Percentiles rank a stretch among this genome's conserved stretches.
Conservation (phyloP, 805 yeast species). For the Zygosaccharomyces siamensis region DNA sequence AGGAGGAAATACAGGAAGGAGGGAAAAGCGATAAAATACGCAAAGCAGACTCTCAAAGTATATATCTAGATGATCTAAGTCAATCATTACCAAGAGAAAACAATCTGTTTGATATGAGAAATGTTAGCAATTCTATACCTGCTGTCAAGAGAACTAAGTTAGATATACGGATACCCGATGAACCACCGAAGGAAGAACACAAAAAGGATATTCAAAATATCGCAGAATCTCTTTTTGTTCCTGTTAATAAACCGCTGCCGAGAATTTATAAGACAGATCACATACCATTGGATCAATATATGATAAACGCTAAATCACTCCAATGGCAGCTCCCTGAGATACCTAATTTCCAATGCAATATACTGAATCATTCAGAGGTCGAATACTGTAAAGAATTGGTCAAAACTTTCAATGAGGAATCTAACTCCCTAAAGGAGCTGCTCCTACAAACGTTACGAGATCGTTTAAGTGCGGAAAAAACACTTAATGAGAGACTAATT, state of each 20-base stretch:
- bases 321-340: slow-evolving; percentile 16
- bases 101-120: slow-evolving; percentile 23
- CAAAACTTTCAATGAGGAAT: slow-evolving; percentile 16
- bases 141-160: slow-evolving; percentile 16
- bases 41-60: slow-evolving; percentile 9
- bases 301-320: slow-evolving; percentile 12
- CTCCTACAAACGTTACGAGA: slow-evolving; percentile 15
- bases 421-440: slow-evolving; percentile 18
- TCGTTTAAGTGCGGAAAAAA: slow-evolving; percentile 22
- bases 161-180: slow-evolving; percentile 9
- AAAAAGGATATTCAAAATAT: slow-evolving; percentile 3
- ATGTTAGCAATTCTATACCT: slow-evolving; percentile 25
- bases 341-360: slow-evolving; percentile 20
- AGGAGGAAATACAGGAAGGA: neutral
- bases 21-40: slow-evolving; percentile 8
- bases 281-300: slow-evolving; percentile 15
- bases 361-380: slow-evolving; percentile 17
- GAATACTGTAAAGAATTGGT: slow-evolving; percentile 19
- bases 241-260: slow-evolving; percentile 29
- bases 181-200: neutral
- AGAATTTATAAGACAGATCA: slow-evolving; percentile 23
- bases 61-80: slow-evolving; percentile 16
- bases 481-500: slow-evolving; percentile 16
- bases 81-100: slow-evolving; percentile 18
- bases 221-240: slow-evolving; percentile 23